These are phyloP conservation scores for Citrullus amarus DNA, from an alignment of 306 rosid genomes.

Conservation along the genomic window DNA sequence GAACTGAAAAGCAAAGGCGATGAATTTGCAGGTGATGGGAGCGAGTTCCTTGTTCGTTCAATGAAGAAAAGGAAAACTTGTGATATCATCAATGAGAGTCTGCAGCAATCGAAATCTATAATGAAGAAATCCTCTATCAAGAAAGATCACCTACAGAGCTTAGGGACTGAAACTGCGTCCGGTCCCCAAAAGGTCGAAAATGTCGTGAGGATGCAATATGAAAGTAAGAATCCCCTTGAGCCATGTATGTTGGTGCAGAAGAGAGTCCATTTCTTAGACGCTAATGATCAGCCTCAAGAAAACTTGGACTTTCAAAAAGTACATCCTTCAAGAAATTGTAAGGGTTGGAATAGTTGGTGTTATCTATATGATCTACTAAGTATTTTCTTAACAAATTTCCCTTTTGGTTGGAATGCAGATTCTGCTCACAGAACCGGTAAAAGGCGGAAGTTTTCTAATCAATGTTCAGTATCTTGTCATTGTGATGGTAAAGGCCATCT, in stretches of 20 bases:
- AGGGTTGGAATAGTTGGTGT: constrained; percentile 3
- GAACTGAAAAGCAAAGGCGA: constrained; percentile 16
- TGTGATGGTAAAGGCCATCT: constrained; percentile 17
- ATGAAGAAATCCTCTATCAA: constrained; percentile 16
- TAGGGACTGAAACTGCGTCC: constrained; percentile 14
- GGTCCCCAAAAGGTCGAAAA: constrained; percentile 23
- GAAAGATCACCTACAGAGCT: constrained; percentile 14
- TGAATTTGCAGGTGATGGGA: constrained; percentile 19
- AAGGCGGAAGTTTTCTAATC: constrained; percentile 25
- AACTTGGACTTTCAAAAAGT: constrained; percentile 28
- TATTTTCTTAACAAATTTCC: background rate
- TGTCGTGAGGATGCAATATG: constrained; percentile 15
- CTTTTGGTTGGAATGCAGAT: constrained; percentile 28
- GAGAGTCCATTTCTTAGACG: constrained; percentile 52
- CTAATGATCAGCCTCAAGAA: constrained; percentile 26
- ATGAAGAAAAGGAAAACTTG: constrained; percentile 23
- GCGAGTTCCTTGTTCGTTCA: constrained; percentile 15
- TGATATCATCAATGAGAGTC: constrained; percentile 24
- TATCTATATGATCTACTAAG: background rate
- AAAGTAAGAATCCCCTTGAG: constrained; percentile 17
- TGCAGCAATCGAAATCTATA: constrained; percentile 27
- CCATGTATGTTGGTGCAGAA: constrained; percentile 27
- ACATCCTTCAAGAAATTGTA: constrained; percentile 28
- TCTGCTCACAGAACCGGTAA: constrained; percentile 25
- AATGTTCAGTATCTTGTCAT: constrained; percentile 15